Percentiles rank a stretch among this genome's conserved stretches.
phyloP scores from a whole-genome alignment of 1,284 basidiomycete species.

The Omphalotus olearius region DNA sequence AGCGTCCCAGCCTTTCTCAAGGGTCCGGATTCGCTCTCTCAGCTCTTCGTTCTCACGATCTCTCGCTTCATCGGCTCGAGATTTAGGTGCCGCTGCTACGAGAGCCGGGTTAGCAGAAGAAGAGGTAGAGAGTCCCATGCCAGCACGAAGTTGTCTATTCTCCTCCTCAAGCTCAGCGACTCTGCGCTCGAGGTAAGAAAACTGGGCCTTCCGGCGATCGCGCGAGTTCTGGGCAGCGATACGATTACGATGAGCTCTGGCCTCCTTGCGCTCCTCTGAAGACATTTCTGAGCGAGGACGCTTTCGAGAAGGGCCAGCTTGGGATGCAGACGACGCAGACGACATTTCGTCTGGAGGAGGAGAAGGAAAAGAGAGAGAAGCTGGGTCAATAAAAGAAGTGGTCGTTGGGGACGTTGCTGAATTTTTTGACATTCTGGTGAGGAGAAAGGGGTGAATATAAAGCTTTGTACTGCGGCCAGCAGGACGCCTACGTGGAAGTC shows the following conservation, averaged over 20 bases:
- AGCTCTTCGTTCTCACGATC: conserved; percentile 73
- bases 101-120: conserved; percentile 16
- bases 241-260: conserved; percentile 46
- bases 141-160: conserved; percentile 71
- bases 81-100: conserved; percentile 26
- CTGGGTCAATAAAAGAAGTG: conserved; percentile 32
- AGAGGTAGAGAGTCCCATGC: conserved; percentile 51
- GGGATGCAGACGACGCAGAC: conserved; percentile 26
- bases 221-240: conserved; percentile 84
- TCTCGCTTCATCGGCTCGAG: conserved; percentile 41
- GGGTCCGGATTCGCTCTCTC: conserved; percentile 66
- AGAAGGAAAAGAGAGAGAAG: conserved; percentile 34
- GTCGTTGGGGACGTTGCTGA: conserved; percentile 9
- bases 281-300: conserved; percentile 57
- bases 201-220: conserved; percentile 77
- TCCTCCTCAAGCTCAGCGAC: conserved; percentile 84
- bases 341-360: conserved; percentile 17
- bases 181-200: conserved; percentile 66
- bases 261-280: conserved; percentile 76
- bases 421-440: conserved; percentile 17
- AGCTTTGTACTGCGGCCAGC: conserved; percentile 6
- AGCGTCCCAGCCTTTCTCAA: conserved; percentile 76
- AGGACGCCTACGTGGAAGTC: conserved; percentile 12
- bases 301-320: conserved; percentile 55
- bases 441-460: conserved; percentile 5